phyloP scores from a whole-genome alignment of 2,329 filamentous ascomycete genomes.

The Helminthosporium solani region DNA sequence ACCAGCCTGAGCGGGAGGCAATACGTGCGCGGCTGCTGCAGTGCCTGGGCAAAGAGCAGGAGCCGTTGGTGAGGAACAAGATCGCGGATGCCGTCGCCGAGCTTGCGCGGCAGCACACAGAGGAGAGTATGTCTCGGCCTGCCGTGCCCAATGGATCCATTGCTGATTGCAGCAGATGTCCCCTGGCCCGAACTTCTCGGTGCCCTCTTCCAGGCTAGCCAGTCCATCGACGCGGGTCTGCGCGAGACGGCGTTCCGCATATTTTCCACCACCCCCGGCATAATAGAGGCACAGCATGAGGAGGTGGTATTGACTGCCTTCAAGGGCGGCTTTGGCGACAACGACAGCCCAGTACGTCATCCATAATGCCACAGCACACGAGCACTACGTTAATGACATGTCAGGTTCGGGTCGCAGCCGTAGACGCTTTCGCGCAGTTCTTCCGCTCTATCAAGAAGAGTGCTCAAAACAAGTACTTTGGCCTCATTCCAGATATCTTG shows the following conservation, averaged over 20 bases:
- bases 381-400: not conserved
- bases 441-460: constrained; percentile 91
- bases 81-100: constrained; percentile 97
- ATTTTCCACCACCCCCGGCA: constrained; percentile 89
- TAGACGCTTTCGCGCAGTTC: constrained; percentile 96
- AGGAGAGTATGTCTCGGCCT: constrained; percentile 67
- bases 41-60: constrained; percentile 70
- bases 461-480: constrained; percentile 81
- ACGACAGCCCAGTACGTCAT: constrained; percentile 67
- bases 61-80: constrained; percentile 82
- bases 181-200: constrained; percentile 87
- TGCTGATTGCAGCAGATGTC: constrained; percentile 58
- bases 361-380: not conserved
- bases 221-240: constrained; percentile 77
- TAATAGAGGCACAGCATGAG: constrained; percentile 95
- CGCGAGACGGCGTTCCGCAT: constrained; percentile 93
- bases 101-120: constrained; percentile 89
- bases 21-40: constrained; percentile 85
- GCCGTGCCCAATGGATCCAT: not conserved
- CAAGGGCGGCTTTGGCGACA: constrained; percentile 87
- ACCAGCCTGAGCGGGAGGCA: constrained; percentile 68
- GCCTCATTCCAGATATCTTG: constrained; percentile 83
- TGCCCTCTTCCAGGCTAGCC: constrained; percentile 85
- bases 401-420: constrained; percentile 85
- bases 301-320: constrained; percentile 87